Conservation (phyloP, 2,329 filamentous ascomycete species). For the Xylaria sp. region DNA sequence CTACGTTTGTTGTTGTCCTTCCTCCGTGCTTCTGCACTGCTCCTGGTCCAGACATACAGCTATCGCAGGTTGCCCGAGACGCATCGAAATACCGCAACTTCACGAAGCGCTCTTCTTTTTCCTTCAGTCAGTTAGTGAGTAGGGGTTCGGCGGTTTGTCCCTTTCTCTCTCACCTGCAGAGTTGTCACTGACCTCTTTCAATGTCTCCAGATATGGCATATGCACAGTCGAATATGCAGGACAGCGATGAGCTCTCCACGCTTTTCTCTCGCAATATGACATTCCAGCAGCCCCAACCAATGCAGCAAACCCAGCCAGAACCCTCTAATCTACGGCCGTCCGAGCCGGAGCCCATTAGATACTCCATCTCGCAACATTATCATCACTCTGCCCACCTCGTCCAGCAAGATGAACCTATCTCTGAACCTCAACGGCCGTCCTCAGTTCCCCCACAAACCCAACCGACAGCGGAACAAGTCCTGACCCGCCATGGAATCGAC, state of each 20-base stretch:
- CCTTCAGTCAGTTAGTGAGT: conserved; percentile 17
- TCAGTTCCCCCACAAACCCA: conserved; percentile 64
- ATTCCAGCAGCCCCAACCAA: conserved; percentile 60
- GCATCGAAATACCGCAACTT: not conserved
- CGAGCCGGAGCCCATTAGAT: conserved; percentile 65
- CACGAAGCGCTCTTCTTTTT: not conserved
- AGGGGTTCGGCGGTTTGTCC: conserved; percentile 19
- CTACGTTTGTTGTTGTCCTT: conserved; percentile 36
- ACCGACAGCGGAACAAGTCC: conserved; percentile 65
- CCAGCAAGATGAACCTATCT: conserved; percentile 52
- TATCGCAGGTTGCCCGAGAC: conserved; percentile 26
- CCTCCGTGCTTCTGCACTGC: conserved; percentile 29
- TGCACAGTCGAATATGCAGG: conserved; percentile 65
- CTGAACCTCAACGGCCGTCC: conserved; percentile 57
- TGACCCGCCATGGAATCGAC: conserved; percentile 76
- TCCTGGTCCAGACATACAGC: conserved; percentile 18
- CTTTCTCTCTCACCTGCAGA: conserved; percentile 11
- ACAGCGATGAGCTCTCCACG: conserved; percentile 83
- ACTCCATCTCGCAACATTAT: conserved; percentile 85
- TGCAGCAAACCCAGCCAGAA: conserved; percentile 43
- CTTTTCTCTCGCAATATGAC: conserved; percentile 83
- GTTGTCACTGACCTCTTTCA: conserved; percentile 16
- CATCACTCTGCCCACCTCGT: conserved; percentile 79
- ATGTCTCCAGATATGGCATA: conserved; percentile 53
- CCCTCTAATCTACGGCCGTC: conserved; percentile 48